Percentiles rank a stretch among this genome's conserved stretches.
Evolutionary conservation across 2,329 filamentous ascomycete species (phyloP).

Genomic region (Domatiomyces globalis): DNA sequence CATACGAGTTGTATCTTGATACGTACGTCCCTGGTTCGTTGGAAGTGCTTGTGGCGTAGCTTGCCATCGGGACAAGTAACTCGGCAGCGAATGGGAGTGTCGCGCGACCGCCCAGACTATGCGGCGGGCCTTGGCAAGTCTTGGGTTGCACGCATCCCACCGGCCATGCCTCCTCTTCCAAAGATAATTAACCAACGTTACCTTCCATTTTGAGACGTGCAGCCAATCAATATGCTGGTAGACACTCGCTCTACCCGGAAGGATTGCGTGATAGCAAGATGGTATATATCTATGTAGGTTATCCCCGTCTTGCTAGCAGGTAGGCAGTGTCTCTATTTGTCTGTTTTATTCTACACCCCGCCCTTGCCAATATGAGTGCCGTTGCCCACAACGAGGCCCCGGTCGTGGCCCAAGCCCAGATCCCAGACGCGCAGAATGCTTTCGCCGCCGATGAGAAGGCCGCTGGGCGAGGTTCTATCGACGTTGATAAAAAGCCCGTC

Average conservation of each 20-base stretch:
- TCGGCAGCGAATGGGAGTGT: too few species aligned
- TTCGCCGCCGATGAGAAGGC: constrained; percentile 9
- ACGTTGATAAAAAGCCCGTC: constrained; percentile 2
- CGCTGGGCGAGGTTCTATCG: constrained; percentile 10
- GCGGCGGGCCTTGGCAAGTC: background rate
- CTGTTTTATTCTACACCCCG: background rate
- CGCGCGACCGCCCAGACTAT: too few species aligned
- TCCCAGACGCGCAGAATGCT: constrained; percentile 6
- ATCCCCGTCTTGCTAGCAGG: background rate
- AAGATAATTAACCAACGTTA: background rate
- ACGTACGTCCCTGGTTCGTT: too few species aligned
- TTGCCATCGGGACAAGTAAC: too few species aligned
- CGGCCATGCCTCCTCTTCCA: background rate
- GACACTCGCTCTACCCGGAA: background rate
- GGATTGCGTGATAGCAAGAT: background rate
- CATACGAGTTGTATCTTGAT: too few species aligned
- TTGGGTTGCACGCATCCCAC: background rate
- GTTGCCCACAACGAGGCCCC: constrained; percentile 10
- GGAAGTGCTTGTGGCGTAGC: too few species aligned
- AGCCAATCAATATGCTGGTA: background rate
- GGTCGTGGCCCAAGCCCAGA: constrained; percentile 9
- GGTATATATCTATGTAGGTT: background rate
- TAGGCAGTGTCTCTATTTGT: background rate
- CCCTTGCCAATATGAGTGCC: constrained; percentile 9
- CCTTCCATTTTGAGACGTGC: background rate